Evolutionary conservation across 768 basidiomycete genomes (phyloP).

Genomic region (Cyathus striatus): DNA sequence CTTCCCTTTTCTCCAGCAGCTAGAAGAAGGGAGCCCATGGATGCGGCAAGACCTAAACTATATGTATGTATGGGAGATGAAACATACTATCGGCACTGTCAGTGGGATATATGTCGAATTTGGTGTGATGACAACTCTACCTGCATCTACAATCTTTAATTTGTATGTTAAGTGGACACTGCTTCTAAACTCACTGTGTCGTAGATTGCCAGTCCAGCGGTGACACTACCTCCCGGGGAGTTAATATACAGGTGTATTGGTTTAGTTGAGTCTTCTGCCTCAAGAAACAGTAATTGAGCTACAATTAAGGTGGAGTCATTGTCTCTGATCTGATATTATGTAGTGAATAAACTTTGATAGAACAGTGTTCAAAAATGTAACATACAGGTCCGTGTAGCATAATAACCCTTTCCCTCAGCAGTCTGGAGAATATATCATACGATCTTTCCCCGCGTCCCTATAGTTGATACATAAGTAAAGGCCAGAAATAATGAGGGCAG

Average conservation of each 20-base stretch:
- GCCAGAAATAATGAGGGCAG: not conserved
- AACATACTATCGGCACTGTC: conserved; percentile 61
- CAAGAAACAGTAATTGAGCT: conserved; percentile 90
- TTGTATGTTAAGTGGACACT: not conserved
- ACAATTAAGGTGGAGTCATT: conserved; percentile 84
- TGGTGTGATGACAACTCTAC: conserved; percentile 26
- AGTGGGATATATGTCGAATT: not conserved
- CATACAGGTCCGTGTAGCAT: conserved; percentile 91
- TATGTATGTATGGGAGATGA: conserved; percentile 95
- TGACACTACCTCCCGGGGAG: conserved; percentile 94
- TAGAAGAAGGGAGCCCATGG: conserved; percentile 92
- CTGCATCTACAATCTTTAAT: conserved; percentile 55
- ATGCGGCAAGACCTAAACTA: conserved; percentile 91
- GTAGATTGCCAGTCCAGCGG: conserved; percentile 94
- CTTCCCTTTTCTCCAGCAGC: conserved; percentile 90
- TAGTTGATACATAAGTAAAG: not conserved
- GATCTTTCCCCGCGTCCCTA: conserved; percentile 85
- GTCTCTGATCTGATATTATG: conserved; percentile 68
- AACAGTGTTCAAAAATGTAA: conserved; percentile 7
- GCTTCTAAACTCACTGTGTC: conserved; percentile 75
- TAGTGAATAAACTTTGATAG: not conserved
- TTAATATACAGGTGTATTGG: conserved; percentile 98
- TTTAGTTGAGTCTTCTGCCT: conserved; percentile 91
- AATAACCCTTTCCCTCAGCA: conserved; percentile 90
- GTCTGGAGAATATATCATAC: conserved; percentile 94